These are phyloP conservation scores for Penicilliopsis zonata DNA, from an alignment of 495 filamentous ascomycete species.

Conservation along the genomic window DNA sequence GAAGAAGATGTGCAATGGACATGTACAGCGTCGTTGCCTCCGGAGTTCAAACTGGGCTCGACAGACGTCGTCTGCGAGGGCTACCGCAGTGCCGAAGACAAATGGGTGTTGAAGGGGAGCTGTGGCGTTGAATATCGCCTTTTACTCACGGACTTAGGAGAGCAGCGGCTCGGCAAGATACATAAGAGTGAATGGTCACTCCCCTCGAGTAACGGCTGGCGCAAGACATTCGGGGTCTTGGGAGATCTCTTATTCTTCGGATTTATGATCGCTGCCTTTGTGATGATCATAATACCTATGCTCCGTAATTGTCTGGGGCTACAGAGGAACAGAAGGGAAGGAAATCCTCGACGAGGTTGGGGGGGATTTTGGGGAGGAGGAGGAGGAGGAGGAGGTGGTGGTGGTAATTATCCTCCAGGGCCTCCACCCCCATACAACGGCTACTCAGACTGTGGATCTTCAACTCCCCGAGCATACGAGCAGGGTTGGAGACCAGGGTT, in stretches of 20 bases:
- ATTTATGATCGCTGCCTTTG: conserved; percentile 28
- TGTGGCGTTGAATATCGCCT: conserved; percentile 91
- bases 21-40: conserved; percentile 66
- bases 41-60: conserved; percentile 74
- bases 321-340: conserved; percentile 5
- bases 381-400: conserved; percentile 36
- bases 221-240: conserved; percentile 7
- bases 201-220: conserved; percentile 3
- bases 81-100: conserved; percentile 61
- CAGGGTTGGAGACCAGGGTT: conserved; percentile 75
- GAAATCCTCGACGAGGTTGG: conserved; percentile 6
- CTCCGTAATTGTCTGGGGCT: conserved; percentile 11
- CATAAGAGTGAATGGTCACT: conserved; percentile 3
- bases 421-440: conserved; percentile 49
- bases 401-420: conserved; percentile 38
- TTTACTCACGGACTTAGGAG: conserved; percentile 67
- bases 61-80: conserved; percentile 95
- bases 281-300: conserved; percentile 18
- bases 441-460: conserved; percentile 35
- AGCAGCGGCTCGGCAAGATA: conserved; percentile 48
- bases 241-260: conserved; percentile 35
- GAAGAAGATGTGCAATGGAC: conserved; percentile 76
- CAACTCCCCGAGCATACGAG: conserved; percentile 12
- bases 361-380: conserved; percentile 32
- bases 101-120: conserved; percentile 74